Evolutionary conservation across 2,329 filamentous ascomycete genomes (phyloP).

Genomic region (Coniochaeta pulveracea): DNA sequence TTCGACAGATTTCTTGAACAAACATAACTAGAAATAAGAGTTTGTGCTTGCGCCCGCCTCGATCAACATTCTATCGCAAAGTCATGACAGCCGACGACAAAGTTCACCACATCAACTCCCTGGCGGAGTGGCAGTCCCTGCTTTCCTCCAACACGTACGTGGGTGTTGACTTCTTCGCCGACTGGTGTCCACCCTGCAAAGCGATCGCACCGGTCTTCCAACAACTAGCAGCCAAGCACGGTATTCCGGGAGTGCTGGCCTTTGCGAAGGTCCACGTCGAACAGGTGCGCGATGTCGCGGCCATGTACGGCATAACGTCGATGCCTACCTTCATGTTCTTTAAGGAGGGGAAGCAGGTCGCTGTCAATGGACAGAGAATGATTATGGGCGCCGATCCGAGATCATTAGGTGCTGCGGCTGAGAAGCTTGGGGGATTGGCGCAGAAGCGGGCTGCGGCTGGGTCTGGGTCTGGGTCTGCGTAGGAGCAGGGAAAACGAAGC

Average conservation of each 20-base stretch:
- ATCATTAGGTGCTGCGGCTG: constrained; percentile 19
- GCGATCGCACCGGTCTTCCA: constrained; percentile 43
- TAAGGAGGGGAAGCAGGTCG: constrained; percentile 36
- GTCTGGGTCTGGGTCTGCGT: neutral
- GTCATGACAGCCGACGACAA: constrained; percentile 1
- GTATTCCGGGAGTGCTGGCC: constrained; percentile 28
- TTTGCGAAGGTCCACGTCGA: constrained; percentile 53
- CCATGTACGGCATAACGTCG: constrained; percentile 36
- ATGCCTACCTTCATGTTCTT: constrained; percentile 53
- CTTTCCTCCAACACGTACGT: constrained; percentile 36
- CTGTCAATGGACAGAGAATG: constrained; percentile 23
- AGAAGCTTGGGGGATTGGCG: constrained; percentile 24
- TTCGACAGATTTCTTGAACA: too few relatives aligned
- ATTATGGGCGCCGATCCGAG: constrained; percentile 24
- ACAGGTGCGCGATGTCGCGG: constrained; percentile 35
- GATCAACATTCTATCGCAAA: too few relatives aligned
- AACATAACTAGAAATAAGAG: too few relatives aligned
- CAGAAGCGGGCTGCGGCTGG: constrained; percentile 18
- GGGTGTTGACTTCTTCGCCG: constrained; percentile 44
- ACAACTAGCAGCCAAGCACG: constrained; percentile 30
- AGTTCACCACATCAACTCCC: constrained; percentile 25
- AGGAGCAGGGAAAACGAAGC: neutral
- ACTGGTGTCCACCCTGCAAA: constrained; percentile 52
- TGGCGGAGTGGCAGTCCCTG: constrained; percentile 36
- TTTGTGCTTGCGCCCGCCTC: too few relatives aligned